phyloP scores from a whole-genome alignment of 352 stramenopile genomes.

The Phytophthora melonis region DNA sequence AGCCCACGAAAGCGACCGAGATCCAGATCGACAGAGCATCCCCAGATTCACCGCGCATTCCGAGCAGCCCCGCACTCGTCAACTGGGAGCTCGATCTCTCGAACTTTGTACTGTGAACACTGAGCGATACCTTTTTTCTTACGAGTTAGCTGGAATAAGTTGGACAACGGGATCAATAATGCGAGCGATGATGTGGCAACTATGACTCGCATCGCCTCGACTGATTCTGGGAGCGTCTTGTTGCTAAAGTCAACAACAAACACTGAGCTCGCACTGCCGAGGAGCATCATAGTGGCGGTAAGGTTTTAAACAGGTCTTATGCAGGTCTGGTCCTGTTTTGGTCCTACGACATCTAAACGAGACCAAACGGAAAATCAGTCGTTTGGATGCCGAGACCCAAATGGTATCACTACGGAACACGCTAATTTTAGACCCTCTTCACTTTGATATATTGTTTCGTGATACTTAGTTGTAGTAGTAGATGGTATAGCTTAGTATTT shows the following conservation, averaged over 20 bases:
- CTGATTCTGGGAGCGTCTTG: constrained; percentile 60
- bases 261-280: too few species aligned
- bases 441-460: too few species aligned
- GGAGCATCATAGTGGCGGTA: too few species aligned
- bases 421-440: too few species aligned
- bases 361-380: too few species aligned
- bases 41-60: not conserved
- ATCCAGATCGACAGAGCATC: not conserved
- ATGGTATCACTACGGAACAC: too few species aligned
- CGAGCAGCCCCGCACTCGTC: constrained; percentile 26
- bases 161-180: not conserved
- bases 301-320: too few species aligned
- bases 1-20: not conserved
- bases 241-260: constrained; percentile 70
- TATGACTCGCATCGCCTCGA: constrained; percentile 62
- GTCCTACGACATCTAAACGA: too few species aligned
- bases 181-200: not conserved
- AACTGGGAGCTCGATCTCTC: constrained; percentile 78
- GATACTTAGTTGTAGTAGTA: too few species aligned
- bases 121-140: not conserved
- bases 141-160: constrained; percentile 9
- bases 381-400: too few species aligned
- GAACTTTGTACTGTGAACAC: constrained; percentile 47
- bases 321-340: too few species aligned
- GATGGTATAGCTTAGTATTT: too few species aligned